A percentile compares a stretch with the other conserved stretches of the same genome.
Evolutionary conservation across 169 alveolate species (phyloP).

Genomic region (Theileria annulata): DNA sequence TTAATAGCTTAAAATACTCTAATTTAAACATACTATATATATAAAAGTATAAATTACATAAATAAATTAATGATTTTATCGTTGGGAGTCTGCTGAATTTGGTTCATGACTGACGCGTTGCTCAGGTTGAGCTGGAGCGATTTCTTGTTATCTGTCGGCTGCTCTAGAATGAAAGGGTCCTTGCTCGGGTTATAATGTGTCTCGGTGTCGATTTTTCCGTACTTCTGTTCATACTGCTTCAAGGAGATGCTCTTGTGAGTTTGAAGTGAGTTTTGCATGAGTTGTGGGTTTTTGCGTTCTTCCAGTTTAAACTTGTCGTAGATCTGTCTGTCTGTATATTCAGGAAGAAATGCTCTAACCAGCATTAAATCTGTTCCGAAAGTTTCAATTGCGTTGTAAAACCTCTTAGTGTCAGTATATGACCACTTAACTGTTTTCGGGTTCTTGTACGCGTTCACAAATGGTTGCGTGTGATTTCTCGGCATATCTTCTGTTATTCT

Average conservation of each 20-base stretch:
- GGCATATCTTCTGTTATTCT: slow-evolving; percentile 27
- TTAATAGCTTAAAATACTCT: background rate
- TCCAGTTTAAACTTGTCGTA: slow-evolving; percentile 75
- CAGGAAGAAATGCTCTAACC: slow-evolving; percentile 74
- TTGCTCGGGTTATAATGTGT: slow-evolving; percentile 64
- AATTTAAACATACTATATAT: background rate
- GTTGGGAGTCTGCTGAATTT: slow-evolving; percentile 11
- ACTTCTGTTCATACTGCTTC: slow-evolving; percentile 69
- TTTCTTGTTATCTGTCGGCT: slow-evolving; percentile 24
- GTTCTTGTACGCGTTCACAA: slow-evolving; percentile 71
- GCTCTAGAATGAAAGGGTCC: slow-evolving; percentile 60
- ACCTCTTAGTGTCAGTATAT: slow-evolving; percentile 69
- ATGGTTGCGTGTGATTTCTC: slow-evolving; percentile 34
- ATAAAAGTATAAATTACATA: slow-evolving; percentile 20
- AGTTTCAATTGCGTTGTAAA: slow-evolving; percentile 73
- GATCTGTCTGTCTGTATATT: slow-evolving; percentile 73
- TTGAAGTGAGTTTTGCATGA: slow-evolving; percentile 65
- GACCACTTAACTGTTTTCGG: slow-evolving; percentile 71
- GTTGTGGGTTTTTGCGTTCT: slow-evolving; percentile 69
- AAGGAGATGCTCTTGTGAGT: slow-evolving; percentile 62
- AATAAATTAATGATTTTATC: slow-evolving; percentile 50
- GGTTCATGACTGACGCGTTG: background rate
- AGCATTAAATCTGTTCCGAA: slow-evolving; percentile 76
- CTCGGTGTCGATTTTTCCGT: slow-evolving; percentile 73
- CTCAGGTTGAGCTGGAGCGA: slow-evolving; percentile 15